Evolutionary conservation across 164 flowering plant species (phyloP).

Genomic region (Tinospora cordifolia): DNA sequence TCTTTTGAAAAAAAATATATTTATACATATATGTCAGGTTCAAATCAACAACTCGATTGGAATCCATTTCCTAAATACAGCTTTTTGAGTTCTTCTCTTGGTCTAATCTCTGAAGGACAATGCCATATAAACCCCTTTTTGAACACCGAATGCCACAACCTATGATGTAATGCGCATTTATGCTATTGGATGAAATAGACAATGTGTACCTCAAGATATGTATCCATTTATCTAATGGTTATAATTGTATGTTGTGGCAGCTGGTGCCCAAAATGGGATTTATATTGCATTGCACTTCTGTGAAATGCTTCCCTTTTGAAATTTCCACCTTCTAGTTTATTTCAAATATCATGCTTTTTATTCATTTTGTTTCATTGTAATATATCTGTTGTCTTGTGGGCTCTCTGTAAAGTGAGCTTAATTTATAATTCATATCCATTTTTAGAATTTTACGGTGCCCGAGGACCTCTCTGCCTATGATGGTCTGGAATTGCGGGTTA

Average conservation of each 20-base stretch:
- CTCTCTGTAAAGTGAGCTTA: neutral
- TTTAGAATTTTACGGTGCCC: conserved; percentile 75
- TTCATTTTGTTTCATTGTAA: neutral
- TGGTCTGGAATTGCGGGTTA: conserved; percentile 77
- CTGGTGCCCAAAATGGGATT: too few species aligned
- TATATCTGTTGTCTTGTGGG: neutral
- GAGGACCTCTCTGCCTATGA: conserved; percentile 93
- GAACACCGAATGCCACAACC: too few species aligned
- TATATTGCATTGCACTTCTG: too few species aligned
- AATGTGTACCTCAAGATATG: too few species aligned
- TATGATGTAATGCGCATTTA: too few species aligned
- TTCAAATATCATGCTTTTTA: neutral
- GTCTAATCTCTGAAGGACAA: too few species aligned
- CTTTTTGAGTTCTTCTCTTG: neutral
- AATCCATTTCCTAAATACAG: neutral
- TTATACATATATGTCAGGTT: too few species aligned
- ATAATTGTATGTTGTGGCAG: too few species aligned
- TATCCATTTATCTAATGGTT: too few species aligned
- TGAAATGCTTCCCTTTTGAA: neutral
- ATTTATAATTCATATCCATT: neutral
- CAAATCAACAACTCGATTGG: neutral
- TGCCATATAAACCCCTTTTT: too few species aligned
- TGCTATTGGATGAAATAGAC: too few species aligned
- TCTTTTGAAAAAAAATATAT: too few species aligned
- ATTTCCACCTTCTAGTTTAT: neutral